phyloP scores from a whole-genome alignment of 768 basidiomycete species.

The Calocybe gangraenosa region DNA sequence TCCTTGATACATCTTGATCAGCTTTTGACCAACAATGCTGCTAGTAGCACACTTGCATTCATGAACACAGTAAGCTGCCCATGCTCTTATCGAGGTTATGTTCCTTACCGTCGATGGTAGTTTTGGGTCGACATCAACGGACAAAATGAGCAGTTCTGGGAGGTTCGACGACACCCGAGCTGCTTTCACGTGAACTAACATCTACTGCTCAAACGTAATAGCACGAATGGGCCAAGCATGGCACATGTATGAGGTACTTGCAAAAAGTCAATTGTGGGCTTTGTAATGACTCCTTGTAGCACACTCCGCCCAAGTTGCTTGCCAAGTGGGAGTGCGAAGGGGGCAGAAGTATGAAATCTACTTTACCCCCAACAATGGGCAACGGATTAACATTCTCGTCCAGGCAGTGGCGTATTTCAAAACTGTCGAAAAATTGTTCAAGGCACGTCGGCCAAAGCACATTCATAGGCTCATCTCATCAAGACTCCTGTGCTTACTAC shows the following conservation, averaged over 20 bases:
- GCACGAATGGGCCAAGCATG: conserved; percentile 73
- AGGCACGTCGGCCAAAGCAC: conserved; percentile 32
- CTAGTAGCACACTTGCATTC: conserved; percentile 51
- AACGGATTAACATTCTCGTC: not conserved
- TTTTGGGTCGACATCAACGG: conserved; percentile 64
- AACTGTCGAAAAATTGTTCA: conserved; percentile 53
- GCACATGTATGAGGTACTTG: conserved; percentile 49
- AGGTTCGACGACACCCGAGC: conserved; percentile 31
- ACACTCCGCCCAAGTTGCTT: conserved; percentile 58
- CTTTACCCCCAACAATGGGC: not conserved
- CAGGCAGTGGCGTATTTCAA: conserved; percentile 69
- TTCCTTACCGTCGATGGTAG: conserved; percentile 20
- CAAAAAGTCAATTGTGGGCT: not conserved
- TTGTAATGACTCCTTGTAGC: conserved; percentile 30
- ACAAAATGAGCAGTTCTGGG: conserved; percentile 62
- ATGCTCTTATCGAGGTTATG: not conserved
- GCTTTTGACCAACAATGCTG: conserved; percentile 57
- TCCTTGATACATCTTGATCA: conserved; percentile 26
- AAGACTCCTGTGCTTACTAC: not conserved
- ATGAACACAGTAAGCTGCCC: conserved; percentile 39
- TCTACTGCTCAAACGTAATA: conserved; percentile 17
- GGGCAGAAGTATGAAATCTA: conserved; percentile 52
- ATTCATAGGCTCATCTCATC: conserved; percentile 17
- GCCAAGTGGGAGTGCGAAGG: conserved; percentile 51
- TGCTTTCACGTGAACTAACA: too few relatives aligned